A percentile compares a stretch with the other conserved stretches of the same genome.
These are phyloP conservation scores for Vararia minispora DNA, from an alignment of 768 basidiomycete genomes.

Conservation along the genomic window DNA sequence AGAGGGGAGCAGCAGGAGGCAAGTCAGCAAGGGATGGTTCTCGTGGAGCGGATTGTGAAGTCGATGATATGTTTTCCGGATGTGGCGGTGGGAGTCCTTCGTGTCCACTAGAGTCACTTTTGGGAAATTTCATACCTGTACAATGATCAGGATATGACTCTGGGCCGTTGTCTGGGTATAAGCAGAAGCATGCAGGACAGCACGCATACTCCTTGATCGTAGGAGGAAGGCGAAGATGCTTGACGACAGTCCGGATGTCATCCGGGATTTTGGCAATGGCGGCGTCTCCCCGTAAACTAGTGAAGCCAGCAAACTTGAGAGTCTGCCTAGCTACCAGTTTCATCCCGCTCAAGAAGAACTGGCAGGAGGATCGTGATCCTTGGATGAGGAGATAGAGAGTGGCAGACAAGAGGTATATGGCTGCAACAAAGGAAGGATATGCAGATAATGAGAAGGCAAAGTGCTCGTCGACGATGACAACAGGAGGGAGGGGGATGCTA, in stretches of 20 bases:
- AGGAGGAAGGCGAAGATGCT: not conserved
- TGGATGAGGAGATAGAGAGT: too few relatives aligned
- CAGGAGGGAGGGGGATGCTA: too few relatives aligned
- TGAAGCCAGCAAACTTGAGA: not conserved
- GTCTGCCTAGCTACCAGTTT: too few relatives aligned
- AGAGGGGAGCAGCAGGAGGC: too few relatives aligned
- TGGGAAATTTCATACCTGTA: not conserved
- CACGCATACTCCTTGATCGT: not conserved
- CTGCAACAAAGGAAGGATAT: not conserved
- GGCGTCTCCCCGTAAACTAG: not conserved
- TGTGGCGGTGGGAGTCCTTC: too few relatives aligned
- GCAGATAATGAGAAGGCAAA: not conserved
- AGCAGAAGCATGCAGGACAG: slow-evolving; percentile 6
- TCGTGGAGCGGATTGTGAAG: too few relatives aligned
- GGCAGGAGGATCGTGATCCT: too few relatives aligned
- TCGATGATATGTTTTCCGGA: too few relatives aligned
- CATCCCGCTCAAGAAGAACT: too few relatives aligned
- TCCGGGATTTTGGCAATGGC: not conserved
- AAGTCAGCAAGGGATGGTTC: too few relatives aligned
- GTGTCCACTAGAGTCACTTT: too few relatives aligned
- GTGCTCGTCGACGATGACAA: not conserved
- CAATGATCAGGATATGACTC: slow-evolving; percentile 4
- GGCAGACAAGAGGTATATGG: not conserved
- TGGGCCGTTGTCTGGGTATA: slow-evolving; percentile 1
- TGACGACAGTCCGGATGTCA: not conserved